A percentile compares a stretch with the other conserved stretches of the same genome.
Conservation (phyloP, 139 green algal genomes). For the Ettlia oleoabundans region DNA sequence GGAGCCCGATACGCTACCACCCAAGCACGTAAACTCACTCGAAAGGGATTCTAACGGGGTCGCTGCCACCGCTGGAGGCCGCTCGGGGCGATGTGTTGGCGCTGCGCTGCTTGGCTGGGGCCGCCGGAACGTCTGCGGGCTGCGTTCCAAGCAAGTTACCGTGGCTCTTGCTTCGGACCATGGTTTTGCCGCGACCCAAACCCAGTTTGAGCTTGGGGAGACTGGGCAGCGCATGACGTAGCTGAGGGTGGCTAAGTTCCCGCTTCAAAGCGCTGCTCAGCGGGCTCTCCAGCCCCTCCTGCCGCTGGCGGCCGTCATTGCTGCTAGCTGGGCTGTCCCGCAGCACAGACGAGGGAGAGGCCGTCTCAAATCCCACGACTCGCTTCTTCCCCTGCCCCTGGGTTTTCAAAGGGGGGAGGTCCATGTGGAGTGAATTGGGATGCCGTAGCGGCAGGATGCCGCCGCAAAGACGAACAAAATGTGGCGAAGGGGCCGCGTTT, state of each 20-base stretch:
- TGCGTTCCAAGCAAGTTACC: constrained; percentile 5
- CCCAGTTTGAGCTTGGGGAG: constrained; percentile 32
- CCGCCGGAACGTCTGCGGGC: not conserved
- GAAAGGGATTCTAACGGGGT: constrained; percentile 20
- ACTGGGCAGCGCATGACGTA: not conserved
- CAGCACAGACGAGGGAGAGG: not conserved
- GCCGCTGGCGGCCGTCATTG: not conserved
- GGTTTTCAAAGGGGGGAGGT: not conserved
- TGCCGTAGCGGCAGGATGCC: not conserved
- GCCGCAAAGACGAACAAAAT: not conserved
- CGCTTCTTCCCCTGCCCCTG: not conserved
- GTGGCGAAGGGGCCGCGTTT: not conserved
- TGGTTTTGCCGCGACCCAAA: not conserved
- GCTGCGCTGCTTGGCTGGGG: not conserved
- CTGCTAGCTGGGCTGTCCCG: not conserved
- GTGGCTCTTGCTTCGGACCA: constrained; percentile 7
- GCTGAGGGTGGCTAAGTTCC: not conserved
- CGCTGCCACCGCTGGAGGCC: constrained; percentile 1
- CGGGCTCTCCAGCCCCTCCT: not conserved
- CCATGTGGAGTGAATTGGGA: no score
- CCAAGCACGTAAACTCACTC: not conserved
- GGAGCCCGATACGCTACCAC: no score
- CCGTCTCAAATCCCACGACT: not conserved
- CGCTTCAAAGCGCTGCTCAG: not conserved
- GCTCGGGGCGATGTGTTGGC: constrained; percentile 10